Evolutionary conservation across 768 basidiomycete genomes (phyloP).

Genomic region (Serendipita sp.): DNA sequence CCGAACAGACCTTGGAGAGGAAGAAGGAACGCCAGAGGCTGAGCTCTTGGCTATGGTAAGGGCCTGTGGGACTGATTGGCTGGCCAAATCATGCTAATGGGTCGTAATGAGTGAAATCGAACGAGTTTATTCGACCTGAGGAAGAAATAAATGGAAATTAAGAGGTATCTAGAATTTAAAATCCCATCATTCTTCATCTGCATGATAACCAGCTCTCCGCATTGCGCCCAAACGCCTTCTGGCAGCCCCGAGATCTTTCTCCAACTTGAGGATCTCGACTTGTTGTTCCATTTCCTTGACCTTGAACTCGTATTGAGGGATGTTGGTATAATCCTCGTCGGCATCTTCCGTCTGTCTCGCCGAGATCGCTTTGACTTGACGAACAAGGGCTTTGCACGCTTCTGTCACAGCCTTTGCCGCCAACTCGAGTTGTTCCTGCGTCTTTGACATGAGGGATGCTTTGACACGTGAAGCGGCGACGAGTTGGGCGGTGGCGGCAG

Average conservation of each 20-base stretch:
- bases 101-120: too few species aligned
- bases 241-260: slow-evolving; percentile 85
- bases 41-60: slow-evolving; percentile 43
- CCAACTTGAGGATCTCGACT: slow-evolving; percentile 91
- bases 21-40: slow-evolving; percentile 49
- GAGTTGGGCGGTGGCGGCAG: slow-evolving; percentile 90
- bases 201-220: slow-evolving; percentile 81
- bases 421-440: slow-evolving; percentile 86
- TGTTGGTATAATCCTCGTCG: slow-evolving; percentile 71
- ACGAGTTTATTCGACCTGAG: too few species aligned
- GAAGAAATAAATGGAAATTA: not conserved
- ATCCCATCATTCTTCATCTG: slow-evolving; percentile 54
- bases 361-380: slow-evolving; percentile 89
- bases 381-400: slow-evolving; percentile 90
- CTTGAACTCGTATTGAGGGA: slow-evolving; percentile 93
- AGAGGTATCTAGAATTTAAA: not conserved
- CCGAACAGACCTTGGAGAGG: slow-evolving; percentile 53
- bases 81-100: not conserved
- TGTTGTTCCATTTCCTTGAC: slow-evolving; percentile 97
- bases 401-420: slow-evolving; percentile 97
- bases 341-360: slow-evolving; percentile 69
- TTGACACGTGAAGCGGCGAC: slow-evolving; percentile 98
- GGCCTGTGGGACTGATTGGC: slow-evolving; percentile 11
- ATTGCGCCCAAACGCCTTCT: slow-evolving; percentile 68
- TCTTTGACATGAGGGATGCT: slow-evolving; percentile 96